Evolutionary conservation across 2,329 filamentous ascomycete species (phyloP), one percentile per base, ranked within the genome.

Genomic region (Raffaelea ambrosiae): DNA sequence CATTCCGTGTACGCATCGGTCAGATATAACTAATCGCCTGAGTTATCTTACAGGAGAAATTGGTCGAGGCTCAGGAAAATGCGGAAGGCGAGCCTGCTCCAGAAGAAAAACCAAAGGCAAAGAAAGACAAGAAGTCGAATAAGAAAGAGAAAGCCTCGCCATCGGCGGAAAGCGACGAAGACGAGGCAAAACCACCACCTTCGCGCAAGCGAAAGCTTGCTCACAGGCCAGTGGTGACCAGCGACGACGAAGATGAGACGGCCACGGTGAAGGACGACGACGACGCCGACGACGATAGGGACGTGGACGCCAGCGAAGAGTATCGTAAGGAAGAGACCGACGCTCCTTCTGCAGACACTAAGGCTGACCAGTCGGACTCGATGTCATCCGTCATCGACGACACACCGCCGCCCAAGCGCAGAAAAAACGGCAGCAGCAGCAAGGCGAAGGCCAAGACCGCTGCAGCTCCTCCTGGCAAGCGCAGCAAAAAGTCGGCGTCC

Each of bases 381-480:
- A 69, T 88, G 63, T 91, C 86, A 0, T 75, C 79, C 4, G 73
- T 95, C n/a, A 69, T 93, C 38, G 90, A 95, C 59, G 86, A 91
- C n/a, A n/a, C n/a, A 53, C 72, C 72, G 3, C 78, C 54, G 16
- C 50, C 55, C 20, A 51, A 53, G 36, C 50, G 50, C 22, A 57
- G 56, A n/a, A n/a, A n/a, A n/a, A n/a, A n/a, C n/a, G n/a, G n/a
- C n/a, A n/a, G n/a, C n/a, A n/a, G n/a, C n/a, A n/a, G n/a, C n/a
- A n/a, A n/a, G n/a, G n/a, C n/a, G n/a, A n/a, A n/a, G 44, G 48
- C 41, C 22, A 57, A 54, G 16, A 33, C 9, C 9, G 31, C 9
- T 9, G 31, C 31, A 9, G 31, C 31, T 33, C 9, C 36, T 20
- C 39, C 31, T 33, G 31, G 9, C 31, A n/a, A n/a, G 9, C 31